A percentile compares a stretch with the other conserved stretches of the same genome.
Conservation (phyloP, 805 yeast genomes). For the Komagataella pastoris region DNA sequence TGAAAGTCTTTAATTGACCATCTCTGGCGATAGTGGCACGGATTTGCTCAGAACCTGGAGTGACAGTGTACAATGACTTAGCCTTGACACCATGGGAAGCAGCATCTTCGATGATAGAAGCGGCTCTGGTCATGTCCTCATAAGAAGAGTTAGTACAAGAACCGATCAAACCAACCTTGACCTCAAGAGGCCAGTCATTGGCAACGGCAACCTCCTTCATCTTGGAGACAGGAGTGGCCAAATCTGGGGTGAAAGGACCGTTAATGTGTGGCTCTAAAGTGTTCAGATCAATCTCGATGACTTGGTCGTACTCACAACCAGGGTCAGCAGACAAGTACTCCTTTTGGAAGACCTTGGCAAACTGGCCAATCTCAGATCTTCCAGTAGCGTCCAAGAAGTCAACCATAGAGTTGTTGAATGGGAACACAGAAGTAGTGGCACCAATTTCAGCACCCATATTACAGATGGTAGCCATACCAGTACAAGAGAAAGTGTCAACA, state of each 20-base stretch:
- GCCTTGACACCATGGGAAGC: conserved; percentile 77
- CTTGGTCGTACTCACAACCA: conserved; percentile 84
- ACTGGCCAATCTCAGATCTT: conserved; percentile 71
- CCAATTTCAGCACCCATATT: conserved; percentile 99
- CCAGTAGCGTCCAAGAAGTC: conserved; percentile 70
- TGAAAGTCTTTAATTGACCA: conserved; percentile 72
- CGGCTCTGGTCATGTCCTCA: conserved; percentile 97
- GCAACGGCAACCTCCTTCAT: conserved; percentile 58
- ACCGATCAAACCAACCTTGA: conserved; percentile 91
- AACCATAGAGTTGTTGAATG: conserved; percentile 45
- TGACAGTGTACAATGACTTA: conserved; percentile 82
- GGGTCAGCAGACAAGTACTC: conserved; percentile 66
- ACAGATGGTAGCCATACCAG: conserved; percentile 99
- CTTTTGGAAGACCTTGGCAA: conserved; percentile 37
- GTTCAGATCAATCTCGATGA: conserved; percentile 78
- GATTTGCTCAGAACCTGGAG: conserved; percentile 97
- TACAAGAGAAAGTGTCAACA: conserved; percentile 76
- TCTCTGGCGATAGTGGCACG: conserved; percentile 96
- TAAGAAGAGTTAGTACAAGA: conserved; percentile 98
- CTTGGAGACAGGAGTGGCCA: conserved; percentile 83
- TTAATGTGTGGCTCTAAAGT: conserved; percentile 88
- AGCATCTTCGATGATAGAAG: conserved; percentile 82
- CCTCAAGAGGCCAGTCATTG: conserved; percentile 76
- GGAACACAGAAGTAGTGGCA: conserved; percentile 97
- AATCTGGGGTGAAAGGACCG: conserved; percentile 98